Evolutionary conservation across 352 stramenopile species (phyloP), one percentile per base, ranked within the genome.

Genomic region (Globisporangium mamillatum): DNA sequence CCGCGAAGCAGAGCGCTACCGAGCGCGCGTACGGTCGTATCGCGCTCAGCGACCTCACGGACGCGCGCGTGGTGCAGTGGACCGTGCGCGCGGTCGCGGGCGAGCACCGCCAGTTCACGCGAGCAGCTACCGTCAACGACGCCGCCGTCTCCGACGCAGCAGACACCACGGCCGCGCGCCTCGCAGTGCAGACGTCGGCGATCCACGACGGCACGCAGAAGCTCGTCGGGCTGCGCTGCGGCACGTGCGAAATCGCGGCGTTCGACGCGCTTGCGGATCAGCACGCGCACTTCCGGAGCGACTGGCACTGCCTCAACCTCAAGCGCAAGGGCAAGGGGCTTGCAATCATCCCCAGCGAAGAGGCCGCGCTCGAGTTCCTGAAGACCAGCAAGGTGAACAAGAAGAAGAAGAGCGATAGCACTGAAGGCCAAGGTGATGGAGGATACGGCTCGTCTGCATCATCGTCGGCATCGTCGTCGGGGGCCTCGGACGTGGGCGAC

Each of bases 211-310:
- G 71, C 60, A 69, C 74, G 56, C 74, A 69, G 50, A 72, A 80
- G 64, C 73, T 78, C 16, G 65, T 82, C 9, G 80, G 82, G 27
- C 71, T 94, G 50, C 87, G 86, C 60, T 96, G 89, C 32, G 81
- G 86, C 25, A 79, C 87, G 22, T 97, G 90, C 63, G 82, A 93
- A 18, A 73, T 93, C 22, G 34, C 75, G 9, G 32, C 71, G 24
- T 97, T 97, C 57, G 73, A 70, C 7, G 86, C 85, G 50, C 71
- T 96, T 52, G 75, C 94, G n/a, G 87, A 89, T 16, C 89, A 96
- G 71, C 81, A 95, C 68, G 69, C 73, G 61, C 90, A 97, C 63
- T 96, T 94, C 63, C 95, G 95, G 73, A 92, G 77, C 8, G 72
- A 92, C 27, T 87, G 76, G 61, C 90, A 97, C 70, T 88, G 87